Conservation (phyloP, 257 asterid species). For the Solanum corneliomulleri region DNA sequence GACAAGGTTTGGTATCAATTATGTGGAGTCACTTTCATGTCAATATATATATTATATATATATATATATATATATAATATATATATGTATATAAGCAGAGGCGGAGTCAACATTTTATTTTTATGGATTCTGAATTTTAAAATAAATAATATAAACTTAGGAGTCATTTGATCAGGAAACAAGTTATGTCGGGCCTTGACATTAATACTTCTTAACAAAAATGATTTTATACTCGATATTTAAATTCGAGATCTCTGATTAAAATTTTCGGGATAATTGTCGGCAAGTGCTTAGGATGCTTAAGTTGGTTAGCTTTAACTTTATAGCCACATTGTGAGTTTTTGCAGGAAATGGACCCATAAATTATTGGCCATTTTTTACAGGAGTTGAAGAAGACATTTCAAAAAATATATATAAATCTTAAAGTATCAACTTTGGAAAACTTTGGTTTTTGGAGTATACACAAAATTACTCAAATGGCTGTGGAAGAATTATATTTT, state of each 20-base stretch:
- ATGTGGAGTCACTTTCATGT: neutral
- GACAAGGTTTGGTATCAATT: neutral
- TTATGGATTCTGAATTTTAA: no score
- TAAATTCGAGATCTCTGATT: neutral
- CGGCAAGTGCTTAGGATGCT: neutral
- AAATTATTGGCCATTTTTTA: neutral
- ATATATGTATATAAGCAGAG: neutral
- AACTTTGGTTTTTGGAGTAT: neutral
- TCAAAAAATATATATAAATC: neutral
- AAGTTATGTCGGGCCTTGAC: no score
- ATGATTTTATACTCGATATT: accelerated
- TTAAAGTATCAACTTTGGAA: neutral
- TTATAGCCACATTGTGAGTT: neutral
- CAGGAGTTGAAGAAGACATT: neutral
- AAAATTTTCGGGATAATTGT: neutral
- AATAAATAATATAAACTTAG: neutral
- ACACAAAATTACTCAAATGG: neutral
- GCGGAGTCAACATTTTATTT: accelerated
- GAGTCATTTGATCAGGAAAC: no score
- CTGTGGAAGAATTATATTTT: neutral
- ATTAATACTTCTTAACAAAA: neutral
- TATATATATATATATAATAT: no score
- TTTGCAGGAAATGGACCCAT: neutral
- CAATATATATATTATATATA: neutral
- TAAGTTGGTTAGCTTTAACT: neutral